Evolutionary conservation across 305 asterid species (phyloP).

Genomic region (Caryopteris hybrid): DNA sequence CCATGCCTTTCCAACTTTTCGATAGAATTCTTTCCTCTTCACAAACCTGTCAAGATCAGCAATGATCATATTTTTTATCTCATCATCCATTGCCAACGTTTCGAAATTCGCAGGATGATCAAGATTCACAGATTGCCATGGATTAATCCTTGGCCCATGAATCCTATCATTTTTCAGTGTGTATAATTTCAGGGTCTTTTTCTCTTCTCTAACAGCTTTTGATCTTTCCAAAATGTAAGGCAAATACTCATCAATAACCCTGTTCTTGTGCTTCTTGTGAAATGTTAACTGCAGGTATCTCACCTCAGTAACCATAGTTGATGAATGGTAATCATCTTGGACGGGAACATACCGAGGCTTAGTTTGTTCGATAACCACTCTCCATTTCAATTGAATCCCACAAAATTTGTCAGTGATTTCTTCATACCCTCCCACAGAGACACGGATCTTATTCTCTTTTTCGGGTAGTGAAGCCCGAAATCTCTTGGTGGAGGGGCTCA

Average conservation of each 20-base stretch:
- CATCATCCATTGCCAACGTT: conserved; percentile 49
- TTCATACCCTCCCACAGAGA: conserved; percentile 20
- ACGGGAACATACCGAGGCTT: not conserved
- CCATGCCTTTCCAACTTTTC: conserved; percentile 60
- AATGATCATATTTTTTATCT: conserved; percentile 23
- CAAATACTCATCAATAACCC: conserved; percentile 39
- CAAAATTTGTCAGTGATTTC: conserved; percentile 25
- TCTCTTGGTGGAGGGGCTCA: conserved; percentile 9
- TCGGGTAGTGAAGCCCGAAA: conserved; percentile 24
- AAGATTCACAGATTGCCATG: conserved; percentile 48
- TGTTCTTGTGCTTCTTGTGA: conserved; percentile 17
- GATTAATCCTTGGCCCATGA: conserved; percentile 7
- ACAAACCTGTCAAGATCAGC: conserved; percentile 48
- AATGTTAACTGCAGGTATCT: conserved; percentile 26
- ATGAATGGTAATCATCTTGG: not conserved
- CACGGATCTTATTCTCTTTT: conserved; percentile 32
- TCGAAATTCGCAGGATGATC: conserved; percentile 56
- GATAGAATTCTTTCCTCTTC: conserved; percentile 43
- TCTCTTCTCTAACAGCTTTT: conserved; percentile 11
- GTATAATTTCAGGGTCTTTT: conserved; percentile 35
- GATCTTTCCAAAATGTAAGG: conserved; percentile 43
- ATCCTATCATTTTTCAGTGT: conserved; percentile 19
- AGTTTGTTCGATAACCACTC: not conserved
- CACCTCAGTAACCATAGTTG: conserved; percentile 5
- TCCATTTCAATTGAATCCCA: conserved; percentile 35